phyloP scores from a whole-genome alignment of 2,329 filamentous ascomycete species.

The Fusarium tanahbumbuense region DNA sequence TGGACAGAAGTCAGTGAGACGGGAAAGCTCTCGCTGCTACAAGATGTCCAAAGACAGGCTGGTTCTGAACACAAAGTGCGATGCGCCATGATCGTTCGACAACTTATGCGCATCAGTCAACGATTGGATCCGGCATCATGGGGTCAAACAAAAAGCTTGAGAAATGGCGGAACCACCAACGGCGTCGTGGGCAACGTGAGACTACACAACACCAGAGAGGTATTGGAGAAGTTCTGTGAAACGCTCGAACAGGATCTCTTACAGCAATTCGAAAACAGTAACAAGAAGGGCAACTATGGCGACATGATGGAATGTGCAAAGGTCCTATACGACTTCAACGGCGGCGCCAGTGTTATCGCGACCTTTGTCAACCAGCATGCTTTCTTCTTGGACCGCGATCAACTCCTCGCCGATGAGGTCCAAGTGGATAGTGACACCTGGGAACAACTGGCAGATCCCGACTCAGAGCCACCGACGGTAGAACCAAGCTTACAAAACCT shows the following conservation, averaged over 20 bases:
- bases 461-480: conserved; percentile 89
- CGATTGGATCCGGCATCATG: conserved; percentile 83
- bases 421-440: conserved; percentile 80
- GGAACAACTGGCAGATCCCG: conserved; percentile 94
- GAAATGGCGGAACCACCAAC: conserved; percentile 61
- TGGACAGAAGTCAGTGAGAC: conserved; percentile 95
- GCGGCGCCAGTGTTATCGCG: conserved; percentile 93
- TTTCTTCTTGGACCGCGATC: conserved; percentile 97
- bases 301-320: conserved; percentile 98
- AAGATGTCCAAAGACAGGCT: conserved; percentile 87
- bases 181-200: conserved; percentile 55
- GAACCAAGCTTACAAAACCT: conserved; percentile 93
- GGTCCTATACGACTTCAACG: conserved; percentile 94
- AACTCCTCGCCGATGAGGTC: conserved; percentile 89
- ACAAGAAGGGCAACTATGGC: conserved; percentile 93
- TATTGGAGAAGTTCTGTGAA: conserved; percentile 97
- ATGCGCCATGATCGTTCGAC: conserved; percentile 92
- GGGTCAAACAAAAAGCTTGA: conserved; percentile 69
- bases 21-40: conserved; percentile 85
- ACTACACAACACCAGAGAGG: conserved; percentile 79
- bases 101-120: conserved; percentile 93
- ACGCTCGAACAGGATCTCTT: conserved; percentile 94
- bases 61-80: conserved; percentile 92
- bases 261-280: conserved; percentile 97
- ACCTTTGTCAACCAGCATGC: conserved; percentile 98